Evolutionary conservation across 2,329 filamentous ascomycete species (phyloP), one percentile per base, ranked within the genome.

Genomic region (Epichloe baconii): DNA sequence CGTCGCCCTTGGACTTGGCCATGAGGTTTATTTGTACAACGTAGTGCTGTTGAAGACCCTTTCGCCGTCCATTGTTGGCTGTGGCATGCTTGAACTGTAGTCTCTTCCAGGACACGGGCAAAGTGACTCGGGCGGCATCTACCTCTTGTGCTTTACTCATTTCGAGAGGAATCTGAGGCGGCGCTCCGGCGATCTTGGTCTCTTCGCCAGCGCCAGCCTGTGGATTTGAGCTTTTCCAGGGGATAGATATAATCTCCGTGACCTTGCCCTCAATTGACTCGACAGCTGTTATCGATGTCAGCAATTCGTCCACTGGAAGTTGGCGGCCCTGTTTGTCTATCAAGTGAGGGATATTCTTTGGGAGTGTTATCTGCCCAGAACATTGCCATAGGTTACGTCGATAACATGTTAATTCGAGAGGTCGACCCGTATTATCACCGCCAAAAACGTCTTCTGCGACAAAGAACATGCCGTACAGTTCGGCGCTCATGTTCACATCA

Each of bases 81-180:
- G 91, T 97, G 2, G 91, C 91, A 59, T 95, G 93, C 61, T 95
- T 87, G 67, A 97, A 97, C 66, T 97, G 91, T 52, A 97, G 70
- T 50, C 91, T 77, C 67, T 95, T 96, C 91, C 91, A 97, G 36
- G 88, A 84, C 49, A 96, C 83, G 1, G 89, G 86, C 52, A 95
- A 80, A 40, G 81, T 86, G 8, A 91, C 82, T 52, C 82, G 85
- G 51, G 86, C 82, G 1, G 83, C 83, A 61, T 95, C 89, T 37
- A 94, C 77, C 74, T 72, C 88, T 71, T 81, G 78, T 19, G 77
- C 79, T 31, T 72, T 69, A 48, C 68, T 65, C 4, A 82, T 63
- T 58, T 83, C 79, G 26, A 84, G 63, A 0, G 74, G 66, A 44
- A 80, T 70, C 50, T 73, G 72, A 0, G 77, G 74, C 37, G 80